phyloP scores from a whole-genome alignment of 1,139 yeast genomes.

The Pichia sp. region DNA sequence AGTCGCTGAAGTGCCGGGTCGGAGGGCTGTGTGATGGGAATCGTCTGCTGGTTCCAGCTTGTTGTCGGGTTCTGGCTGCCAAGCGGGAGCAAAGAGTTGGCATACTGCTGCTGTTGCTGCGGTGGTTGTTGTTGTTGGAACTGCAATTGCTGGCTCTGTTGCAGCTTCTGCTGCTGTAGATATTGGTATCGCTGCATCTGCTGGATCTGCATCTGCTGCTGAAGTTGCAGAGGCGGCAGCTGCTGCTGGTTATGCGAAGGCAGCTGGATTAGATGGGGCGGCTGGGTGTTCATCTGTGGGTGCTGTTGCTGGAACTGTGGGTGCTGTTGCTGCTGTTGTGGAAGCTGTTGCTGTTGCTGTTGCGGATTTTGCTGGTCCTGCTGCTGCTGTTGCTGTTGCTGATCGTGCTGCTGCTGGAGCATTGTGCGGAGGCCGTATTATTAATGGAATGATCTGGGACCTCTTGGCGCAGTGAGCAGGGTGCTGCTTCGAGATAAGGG shows the following conservation, averaged over 20 bases:
- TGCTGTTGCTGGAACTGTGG: constrained; percentile 11
- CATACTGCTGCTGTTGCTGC: constrained; percentile 13
- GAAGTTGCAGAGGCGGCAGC: constrained; percentile 9
- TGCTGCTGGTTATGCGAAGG: constrained; percentile 12
- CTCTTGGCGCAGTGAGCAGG: too few relatives aligned
- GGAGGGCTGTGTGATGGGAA: constrained; percentile 14
- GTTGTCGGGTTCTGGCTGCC: constrained; percentile 4
- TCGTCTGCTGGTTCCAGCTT: constrained; percentile 10
- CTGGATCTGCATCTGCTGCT: neutral
- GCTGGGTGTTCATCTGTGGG: constrained; percentile 5
- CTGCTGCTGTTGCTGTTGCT: neutral
- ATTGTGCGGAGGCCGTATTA: neutral
- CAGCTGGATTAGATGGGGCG: neutral
- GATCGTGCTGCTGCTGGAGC: constrained; percentile 9
- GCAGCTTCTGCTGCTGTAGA: constrained; percentile 15
- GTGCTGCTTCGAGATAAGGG: too few relatives aligned
- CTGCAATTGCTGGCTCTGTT: constrained; percentile 2
- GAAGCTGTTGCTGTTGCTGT: constrained; percentile 15
- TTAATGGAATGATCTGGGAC: too few relatives aligned
- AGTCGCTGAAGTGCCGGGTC: constrained; percentile 20
- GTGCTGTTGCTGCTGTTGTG: constrained; percentile 1
- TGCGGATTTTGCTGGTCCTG: constrained; percentile 9
- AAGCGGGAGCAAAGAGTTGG: constrained; percentile 11
- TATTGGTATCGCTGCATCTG: constrained; percentile 8
- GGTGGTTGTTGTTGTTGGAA: constrained; percentile 18